Evolutionary conservation across 2,329 filamentous ascomycete genomes (phyloP), one percentile per base, ranked within the genome.

Genomic region (Aspergillus pseudotamarii): DNA sequence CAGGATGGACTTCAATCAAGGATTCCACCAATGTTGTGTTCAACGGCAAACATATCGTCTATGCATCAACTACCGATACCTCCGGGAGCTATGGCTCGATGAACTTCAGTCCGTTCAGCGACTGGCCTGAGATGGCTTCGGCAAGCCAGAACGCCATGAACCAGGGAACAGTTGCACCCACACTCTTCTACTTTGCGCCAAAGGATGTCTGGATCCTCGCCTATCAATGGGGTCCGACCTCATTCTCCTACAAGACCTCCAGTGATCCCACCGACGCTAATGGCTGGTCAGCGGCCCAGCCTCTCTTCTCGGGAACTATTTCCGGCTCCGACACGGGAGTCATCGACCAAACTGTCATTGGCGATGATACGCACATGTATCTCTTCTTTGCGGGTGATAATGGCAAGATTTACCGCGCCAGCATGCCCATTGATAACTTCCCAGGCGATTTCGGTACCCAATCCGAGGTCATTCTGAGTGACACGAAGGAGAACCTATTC

Each of bases 331-430:
- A 74, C 74, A 88, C 84, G 0, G 86, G 86, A 0, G 71, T 79
- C 12, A 89, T 91, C 64, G 88, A 90, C 73, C 87, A 89, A 76
- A 86, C 86, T 0, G 66, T 90, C 61, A 90, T 90, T 66, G 86
- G 85, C 46, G 88, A 90, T 73, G 76, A 75, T 71, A 75, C 72
- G 8, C 84, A 85, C 76, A 89, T 89, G 86, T 89, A 89, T 68
- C 79, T 91, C 5, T 91, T 90, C 83, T 90, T 90, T 68, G 81
- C 83, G 0, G 88, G 87, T 9, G 88, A 91, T 76, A 89, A 90
- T 66, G 88, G 88, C 73, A 84, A 83, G 53, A 88, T 91, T 71
- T 90, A 90, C 77, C 82, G 88, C 1, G 73, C 87, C 58, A 85
- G 82, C 71, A 90, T 89, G 86, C 81, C 88, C 43, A 84, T 89